phyloP scores from a whole-genome alignment of 306 rosid species.

The Vigna nakashimae region DNA sequence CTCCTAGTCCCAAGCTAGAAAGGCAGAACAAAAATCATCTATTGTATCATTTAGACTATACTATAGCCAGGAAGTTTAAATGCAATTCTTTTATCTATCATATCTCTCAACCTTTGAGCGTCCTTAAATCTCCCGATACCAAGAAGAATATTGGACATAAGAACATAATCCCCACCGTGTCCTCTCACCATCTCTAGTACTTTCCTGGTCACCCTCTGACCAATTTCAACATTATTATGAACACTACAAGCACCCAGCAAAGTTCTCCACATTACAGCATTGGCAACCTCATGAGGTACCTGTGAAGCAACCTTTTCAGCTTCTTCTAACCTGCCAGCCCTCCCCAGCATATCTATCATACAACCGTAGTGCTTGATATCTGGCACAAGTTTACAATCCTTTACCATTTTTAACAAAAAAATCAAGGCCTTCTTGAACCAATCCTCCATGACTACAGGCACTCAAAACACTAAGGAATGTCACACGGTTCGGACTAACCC shows the following conservation, averaged over 20 bases:
- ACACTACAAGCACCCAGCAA: conserved; percentile 5
- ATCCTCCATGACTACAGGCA: conserved; percentile 15
- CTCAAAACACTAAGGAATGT: conserved; percentile 7
- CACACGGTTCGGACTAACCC: neutral
- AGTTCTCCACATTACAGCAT: conserved; percentile 12
- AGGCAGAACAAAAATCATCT: neutral
- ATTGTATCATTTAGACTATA: neutral
- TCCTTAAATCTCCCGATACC: conserved; percentile 14
- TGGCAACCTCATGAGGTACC: conserved; percentile 5
- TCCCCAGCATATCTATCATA: conserved; percentile 15
- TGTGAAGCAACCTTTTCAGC: conserved; percentile 17
- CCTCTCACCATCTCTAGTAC: conserved; percentile 18
- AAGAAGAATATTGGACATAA: conserved; percentile 14
- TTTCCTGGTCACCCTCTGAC: neutral
- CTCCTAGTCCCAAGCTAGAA: neutral
- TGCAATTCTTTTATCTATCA: conserved; percentile 7
- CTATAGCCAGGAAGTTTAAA: conserved; percentile 10
- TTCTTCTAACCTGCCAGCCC: conserved; percentile 11
- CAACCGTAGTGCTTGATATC: conserved; percentile 3
- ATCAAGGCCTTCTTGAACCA: conserved; percentile 3
- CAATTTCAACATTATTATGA: conserved; percentile 22
- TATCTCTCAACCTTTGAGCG: neutral
- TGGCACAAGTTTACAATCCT: neutral
- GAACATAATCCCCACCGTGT: conserved; percentile 15
- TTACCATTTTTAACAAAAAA: conserved; percentile 12